These are phyloP conservation scores for Candida vartiovaarae DNA, from an alignment of 805 yeast species.

Conservation along the genomic window DNA sequence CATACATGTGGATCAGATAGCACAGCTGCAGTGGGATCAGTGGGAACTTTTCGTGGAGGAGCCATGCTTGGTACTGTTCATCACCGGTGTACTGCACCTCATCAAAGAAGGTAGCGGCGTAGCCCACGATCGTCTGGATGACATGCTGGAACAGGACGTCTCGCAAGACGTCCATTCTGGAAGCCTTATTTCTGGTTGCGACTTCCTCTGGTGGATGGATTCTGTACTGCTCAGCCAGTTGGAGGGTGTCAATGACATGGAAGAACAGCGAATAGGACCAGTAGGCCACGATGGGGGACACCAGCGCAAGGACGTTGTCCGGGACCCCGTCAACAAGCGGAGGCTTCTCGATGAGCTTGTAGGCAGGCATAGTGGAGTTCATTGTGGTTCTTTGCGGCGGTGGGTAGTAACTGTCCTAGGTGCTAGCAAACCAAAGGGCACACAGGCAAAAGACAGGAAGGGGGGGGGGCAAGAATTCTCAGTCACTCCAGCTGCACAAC, in stretches of 20 bases:
- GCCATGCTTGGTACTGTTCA: slow-evolving; percentile 42
- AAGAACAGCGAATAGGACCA: slow-evolving; percentile 75
- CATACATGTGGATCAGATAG: slow-evolving; percentile 52
- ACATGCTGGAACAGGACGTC: slow-evolving; percentile 85
- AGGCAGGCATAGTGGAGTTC: slow-evolving; percentile 8
- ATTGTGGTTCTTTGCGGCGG: not conserved
- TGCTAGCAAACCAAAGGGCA: too few species aligned
- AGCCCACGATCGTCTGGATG: slow-evolving; percentile 73
- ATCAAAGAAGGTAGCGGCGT: slow-evolving; percentile 48
- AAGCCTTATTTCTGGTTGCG: slow-evolving; percentile 63
- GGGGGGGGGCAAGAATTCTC: too few species aligned
- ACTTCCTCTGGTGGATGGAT: slow-evolving; percentile 93
- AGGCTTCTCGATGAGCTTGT: slow-evolving; percentile 24
- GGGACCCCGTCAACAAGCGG: slow-evolving; percentile 52
- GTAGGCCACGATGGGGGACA: slow-evolving; percentile 74
- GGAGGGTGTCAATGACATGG: slow-evolving; percentile 65
- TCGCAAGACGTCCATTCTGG: slow-evolving; percentile 57
- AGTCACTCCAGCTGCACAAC: too few species aligned
- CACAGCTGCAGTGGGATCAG: slow-evolving; percentile 41
- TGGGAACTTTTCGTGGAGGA: slow-evolving; percentile 24
- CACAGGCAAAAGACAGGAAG: too few species aligned
- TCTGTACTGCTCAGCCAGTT: slow-evolving; percentile 75
- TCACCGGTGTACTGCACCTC: slow-evolving; percentile 44
- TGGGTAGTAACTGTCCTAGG: not conserved
- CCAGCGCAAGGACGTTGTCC: slow-evolving; percentile 66